These are phyloP conservation scores for Rosellinia necatrix DNA, from an alignment of 2,329 filamentous ascomycete genomes.

Conservation along the genomic window DNA sequence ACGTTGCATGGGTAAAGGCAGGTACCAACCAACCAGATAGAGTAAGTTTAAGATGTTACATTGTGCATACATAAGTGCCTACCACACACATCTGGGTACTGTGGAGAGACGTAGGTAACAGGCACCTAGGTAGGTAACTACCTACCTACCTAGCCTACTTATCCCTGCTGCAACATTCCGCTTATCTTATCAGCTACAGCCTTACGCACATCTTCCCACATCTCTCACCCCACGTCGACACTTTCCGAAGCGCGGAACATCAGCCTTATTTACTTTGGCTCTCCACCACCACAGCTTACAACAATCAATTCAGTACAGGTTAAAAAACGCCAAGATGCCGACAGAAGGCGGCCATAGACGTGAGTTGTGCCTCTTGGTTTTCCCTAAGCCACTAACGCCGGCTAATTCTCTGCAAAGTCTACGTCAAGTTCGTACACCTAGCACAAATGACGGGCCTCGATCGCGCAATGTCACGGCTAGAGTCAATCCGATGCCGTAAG, in stretches of 20 bases:
- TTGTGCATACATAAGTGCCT: too few relatives aligned
- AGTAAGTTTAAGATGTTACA: too few relatives aligned
- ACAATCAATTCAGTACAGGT: neutral
- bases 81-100: too few relatives aligned
- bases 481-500: neutral
- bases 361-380: neutral
- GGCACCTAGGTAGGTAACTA: neutral
- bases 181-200: conserved; percentile 18
- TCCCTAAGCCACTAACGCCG: neutral
- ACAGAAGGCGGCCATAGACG: conserved; percentile 27
- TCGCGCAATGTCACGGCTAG: neutral
- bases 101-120: too few relatives aligned
- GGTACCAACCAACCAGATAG: too few relatives aligned
- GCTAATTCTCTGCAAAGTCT: conserved; percentile 18
- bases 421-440: conserved; percentile 27
- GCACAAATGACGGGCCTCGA: neutral
- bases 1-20: too few relatives aligned
- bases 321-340: conserved; percentile 19
- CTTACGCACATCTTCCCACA: conserved; percentile 12
- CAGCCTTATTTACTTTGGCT: neutral
- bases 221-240: conserved; percentile 17
- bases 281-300: neutral
- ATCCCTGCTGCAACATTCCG: too few relatives aligned
- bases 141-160: neutral
- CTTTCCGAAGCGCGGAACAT: conserved; percentile 9